Evolutionary conservation across 1,139 yeast species (phyloP).

Genomic region (Pichia sp.): DNA sequence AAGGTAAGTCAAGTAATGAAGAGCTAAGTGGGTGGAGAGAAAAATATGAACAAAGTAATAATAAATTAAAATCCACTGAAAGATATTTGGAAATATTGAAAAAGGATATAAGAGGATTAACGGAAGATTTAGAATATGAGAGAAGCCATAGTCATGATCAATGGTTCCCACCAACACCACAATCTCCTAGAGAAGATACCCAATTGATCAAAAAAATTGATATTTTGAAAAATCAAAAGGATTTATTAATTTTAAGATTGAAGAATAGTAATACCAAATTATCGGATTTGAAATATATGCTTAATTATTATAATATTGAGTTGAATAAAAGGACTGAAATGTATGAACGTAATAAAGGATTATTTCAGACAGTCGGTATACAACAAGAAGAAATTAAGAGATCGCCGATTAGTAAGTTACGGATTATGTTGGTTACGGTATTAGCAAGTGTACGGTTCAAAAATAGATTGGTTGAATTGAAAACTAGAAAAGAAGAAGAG

Average conservation of each 20-base stretch:
- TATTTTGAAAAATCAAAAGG: conserved; percentile 21
- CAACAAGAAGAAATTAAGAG: background rate
- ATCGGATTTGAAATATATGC: conserved; percentile 48
- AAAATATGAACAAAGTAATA: conserved; percentile 14
- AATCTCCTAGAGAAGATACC: conserved; percentile 17
- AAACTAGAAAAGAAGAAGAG: conserved; percentile 15
- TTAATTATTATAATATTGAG: conserved; percentile 41
- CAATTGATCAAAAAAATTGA: conserved; percentile 1
- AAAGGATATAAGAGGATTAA: conserved; percentile 2
- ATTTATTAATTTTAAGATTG: conserved; percentile 20
- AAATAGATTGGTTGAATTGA: conserved; percentile 25
- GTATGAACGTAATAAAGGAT: conserved; percentile 8
- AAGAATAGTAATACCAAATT: conserved; percentile 29
- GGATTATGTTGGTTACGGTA: conserved; percentile 44
- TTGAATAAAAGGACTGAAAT: conserved; percentile 28
- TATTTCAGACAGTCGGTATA: conserved; percentile 6
- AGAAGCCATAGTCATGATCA: background rate
- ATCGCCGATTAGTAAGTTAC: conserved; percentile 27
- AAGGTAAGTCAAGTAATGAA: conserved; percentile 15
- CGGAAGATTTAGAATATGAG: conserved; percentile 5
- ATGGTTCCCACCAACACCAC: conserved; percentile 25
- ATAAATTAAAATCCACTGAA: conserved; percentile 14
- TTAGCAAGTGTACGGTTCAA: conserved; percentile 50
- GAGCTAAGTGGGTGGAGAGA: conserved; percentile 17
- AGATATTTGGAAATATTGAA: conserved; percentile 6